These are phyloP conservation scores for Calamus simplicifolius DNA, from an alignment of 176 grass and related monocot species.

Conservation along the genomic window DNA sequence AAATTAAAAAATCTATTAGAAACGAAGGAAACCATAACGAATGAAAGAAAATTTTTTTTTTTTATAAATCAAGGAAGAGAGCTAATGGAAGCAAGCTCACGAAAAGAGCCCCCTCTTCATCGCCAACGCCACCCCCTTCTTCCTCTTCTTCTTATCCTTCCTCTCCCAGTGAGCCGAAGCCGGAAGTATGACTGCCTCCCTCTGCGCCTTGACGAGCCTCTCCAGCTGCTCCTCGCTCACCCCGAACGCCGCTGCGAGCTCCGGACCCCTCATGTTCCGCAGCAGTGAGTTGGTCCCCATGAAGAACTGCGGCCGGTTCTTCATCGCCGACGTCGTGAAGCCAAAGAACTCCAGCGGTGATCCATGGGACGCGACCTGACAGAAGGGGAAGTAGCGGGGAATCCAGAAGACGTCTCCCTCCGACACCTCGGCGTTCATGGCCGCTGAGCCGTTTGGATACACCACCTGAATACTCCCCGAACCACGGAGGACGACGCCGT, in stretches of 20 bases:
- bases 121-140: neutral
- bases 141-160: neutral
- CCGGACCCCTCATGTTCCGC: too few species aligned
- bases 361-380: neutral
- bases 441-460: neutral
- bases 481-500: neutral
- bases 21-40: too few species aligned
- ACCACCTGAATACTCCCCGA: neutral
- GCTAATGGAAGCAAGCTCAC: neutral
- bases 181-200: constrained; percentile 7
- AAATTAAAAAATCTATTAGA: too few species aligned
- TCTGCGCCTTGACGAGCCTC: neutral
- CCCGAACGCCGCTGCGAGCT: too few species aligned
- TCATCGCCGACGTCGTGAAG: neutral
- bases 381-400: constrained; percentile 4
- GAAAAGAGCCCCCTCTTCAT: neutral
- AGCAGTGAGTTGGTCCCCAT: too few species aligned
- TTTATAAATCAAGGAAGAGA: too few species aligned
- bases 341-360: constrained; percentile 1
- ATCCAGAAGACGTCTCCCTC: constrained; percentile 5
- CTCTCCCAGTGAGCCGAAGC: too few species aligned
- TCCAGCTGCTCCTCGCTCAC: neutral
- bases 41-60: too few species aligned
- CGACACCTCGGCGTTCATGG: constrained; percentile 1
- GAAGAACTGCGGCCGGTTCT: too few species aligned